phyloP scores from a whole-genome alignment of 495 filamentous ascomycete genomes.

The Terfezia boudieri region DNA sequence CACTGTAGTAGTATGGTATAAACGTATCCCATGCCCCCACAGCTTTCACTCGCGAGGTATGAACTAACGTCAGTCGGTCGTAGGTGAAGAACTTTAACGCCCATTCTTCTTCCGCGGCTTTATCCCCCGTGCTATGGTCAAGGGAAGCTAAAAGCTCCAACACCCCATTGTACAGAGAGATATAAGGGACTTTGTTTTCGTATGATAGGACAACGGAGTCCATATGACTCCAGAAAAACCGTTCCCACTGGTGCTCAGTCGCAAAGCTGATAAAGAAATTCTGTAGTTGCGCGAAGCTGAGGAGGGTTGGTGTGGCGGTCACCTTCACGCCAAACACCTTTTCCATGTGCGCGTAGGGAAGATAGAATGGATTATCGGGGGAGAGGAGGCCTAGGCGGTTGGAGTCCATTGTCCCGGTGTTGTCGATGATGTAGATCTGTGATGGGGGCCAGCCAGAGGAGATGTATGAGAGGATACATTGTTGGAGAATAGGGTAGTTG shows the following conservation, averaged over 20 bases:
- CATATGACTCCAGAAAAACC: constrained; percentile 40
- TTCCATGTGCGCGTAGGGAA: constrained; percentile 32
- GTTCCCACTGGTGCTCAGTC: constrained; percentile 26
- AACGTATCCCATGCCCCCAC: constrained; percentile 38
- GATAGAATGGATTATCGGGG: constrained; percentile 38
- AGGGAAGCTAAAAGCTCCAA: constrained; percentile 23
- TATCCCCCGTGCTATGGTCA: background rate
- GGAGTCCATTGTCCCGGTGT: constrained; percentile 36
- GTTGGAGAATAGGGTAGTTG: constrained; percentile 35
- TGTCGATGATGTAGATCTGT: constrained; percentile 40
- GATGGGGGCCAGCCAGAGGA: constrained; percentile 37
- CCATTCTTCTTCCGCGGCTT: constrained; percentile 19
- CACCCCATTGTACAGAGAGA: constrained; percentile 29
- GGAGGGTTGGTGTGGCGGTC: constrained; percentile 32
- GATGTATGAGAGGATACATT: constrained; percentile 35
- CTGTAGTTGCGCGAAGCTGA: constrained; percentile 40
- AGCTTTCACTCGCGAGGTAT: constrained; percentile 28
- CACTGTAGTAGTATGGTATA: constrained; percentile 39
- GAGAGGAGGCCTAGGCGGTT: constrained; percentile 30
- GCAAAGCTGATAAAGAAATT: constrained; percentile 34
- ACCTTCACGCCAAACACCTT: constrained; percentile 32
- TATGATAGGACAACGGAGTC: constrained; percentile 33
- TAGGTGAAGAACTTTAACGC: constrained; percentile 33
- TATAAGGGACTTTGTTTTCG: constrained; percentile 28
- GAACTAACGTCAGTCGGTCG: constrained; percentile 36